Percentiles rank a stretch among this genome's conserved stretches.
phyloP scores from a whole-genome alignment of 371 early-diverging fungal species.

The Zychaea mexicana region DNA sequence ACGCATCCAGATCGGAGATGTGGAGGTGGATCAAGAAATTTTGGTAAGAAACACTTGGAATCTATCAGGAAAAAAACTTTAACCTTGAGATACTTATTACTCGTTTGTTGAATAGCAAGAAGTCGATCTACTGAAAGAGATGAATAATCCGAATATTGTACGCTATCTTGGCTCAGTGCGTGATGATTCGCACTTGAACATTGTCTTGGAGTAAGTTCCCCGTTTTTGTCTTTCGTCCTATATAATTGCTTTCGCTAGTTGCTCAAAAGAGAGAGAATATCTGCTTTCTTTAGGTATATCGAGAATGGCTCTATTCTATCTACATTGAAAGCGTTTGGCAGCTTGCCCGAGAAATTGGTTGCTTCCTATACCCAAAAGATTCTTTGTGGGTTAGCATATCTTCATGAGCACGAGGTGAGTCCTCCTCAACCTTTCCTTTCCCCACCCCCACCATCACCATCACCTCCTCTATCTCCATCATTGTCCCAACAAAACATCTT shows the following conservation, averaged over 20 bases:
- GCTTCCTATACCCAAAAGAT: constrained; percentile 87
- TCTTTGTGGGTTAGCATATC: constrained; percentile 83
- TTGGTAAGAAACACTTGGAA: constrained; percentile 29
- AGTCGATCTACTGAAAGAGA: constrained; percentile 67
- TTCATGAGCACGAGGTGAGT: constrained; percentile 80
- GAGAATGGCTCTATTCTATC: constrained; percentile 91
- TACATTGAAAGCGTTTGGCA: constrained; percentile 87
- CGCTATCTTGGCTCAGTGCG: constrained; percentile 81
- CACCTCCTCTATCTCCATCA: not conserved
- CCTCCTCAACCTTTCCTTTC: no score
- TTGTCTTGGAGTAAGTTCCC: constrained; percentile 80
- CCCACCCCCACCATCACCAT: no score
- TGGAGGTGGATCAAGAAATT: constrained; percentile 57
- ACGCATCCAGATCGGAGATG: constrained; percentile 69
- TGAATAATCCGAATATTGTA: constrained; percentile 82
- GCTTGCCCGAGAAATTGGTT: constrained; percentile 88
- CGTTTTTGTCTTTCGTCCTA: not conserved
- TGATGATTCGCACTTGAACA: constrained; percentile 69
- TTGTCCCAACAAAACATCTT: no score
- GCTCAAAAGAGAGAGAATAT: no score
- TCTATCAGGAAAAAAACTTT: not conserved
- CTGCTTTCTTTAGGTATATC: constrained; percentile 55
- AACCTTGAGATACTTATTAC: constrained; percentile 18
- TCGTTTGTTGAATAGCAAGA: no score
- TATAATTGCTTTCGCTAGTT: no score